These are phyloP conservation scores for Gonium pectorale DNA, from an alignment of 139 green algal genomes.

Conservation along the genomic window DNA sequence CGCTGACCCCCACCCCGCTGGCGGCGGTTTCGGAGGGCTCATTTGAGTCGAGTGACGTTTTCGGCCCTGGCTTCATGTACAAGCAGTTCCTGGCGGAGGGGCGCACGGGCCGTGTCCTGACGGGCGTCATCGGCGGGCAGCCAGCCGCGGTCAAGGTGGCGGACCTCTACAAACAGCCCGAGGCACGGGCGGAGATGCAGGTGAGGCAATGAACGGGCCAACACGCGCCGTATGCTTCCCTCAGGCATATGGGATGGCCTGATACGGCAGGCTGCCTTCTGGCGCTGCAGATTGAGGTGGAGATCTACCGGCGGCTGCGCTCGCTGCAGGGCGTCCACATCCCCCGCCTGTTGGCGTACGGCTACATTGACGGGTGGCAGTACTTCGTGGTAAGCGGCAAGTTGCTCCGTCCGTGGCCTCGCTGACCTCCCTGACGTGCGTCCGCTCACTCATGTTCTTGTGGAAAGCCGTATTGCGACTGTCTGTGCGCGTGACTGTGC, in stretches of 20 bases:
- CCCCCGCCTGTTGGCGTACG: background rate
- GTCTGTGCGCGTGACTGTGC: no score
- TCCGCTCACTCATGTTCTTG: no score
- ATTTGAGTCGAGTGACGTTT: no score
- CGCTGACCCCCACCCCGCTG: no score
- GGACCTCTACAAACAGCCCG: background rate
- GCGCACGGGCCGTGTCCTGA: no score
- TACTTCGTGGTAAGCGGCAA: background rate
- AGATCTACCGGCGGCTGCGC: background rate
- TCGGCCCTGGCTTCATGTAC: no score
- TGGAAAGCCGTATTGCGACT: no score
- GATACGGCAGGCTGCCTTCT: background rate
- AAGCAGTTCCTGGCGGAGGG: no score
- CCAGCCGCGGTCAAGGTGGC: background rate
- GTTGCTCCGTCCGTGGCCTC: background rate
- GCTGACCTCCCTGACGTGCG: no score
- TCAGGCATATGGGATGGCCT: background rate
- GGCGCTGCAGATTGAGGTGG: background rate
- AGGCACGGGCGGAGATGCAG: background rate
- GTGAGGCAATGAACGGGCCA: background rate
- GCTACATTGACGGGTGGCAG: background rate
- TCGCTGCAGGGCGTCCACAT: constrained; percentile 7
- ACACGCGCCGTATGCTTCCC: background rate
- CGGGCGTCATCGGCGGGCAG: background rate
- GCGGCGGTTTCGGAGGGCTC: no score